phyloP scores from a whole-genome alignment of 768 basidiomycete genomes.

The Piloderma croceum region DNA sequence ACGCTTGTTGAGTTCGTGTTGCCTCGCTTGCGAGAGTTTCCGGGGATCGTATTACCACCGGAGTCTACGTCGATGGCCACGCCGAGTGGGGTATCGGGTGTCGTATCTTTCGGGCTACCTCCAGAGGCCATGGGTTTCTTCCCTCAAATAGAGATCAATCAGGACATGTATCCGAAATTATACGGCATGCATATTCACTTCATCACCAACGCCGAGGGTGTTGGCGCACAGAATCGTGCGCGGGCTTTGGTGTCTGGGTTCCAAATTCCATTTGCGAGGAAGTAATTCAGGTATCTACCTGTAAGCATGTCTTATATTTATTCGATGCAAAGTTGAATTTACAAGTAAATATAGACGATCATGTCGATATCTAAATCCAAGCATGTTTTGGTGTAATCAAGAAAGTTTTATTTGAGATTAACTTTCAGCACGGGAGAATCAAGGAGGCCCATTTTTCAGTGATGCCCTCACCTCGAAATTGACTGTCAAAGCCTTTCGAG shows the following conservation, averaged over 20 bases:
- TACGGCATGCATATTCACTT: slow-evolving; percentile 95
- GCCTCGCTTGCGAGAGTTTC: slow-evolving; percentile 89
- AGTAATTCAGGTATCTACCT: slow-evolving; percentile 16
- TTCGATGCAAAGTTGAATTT: too few relatives aligned
- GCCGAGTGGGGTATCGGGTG: slow-evolving; percentile 76
- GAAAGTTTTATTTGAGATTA: not conserved
- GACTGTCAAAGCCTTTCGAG: too few relatives aligned
- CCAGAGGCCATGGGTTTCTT: slow-evolving; percentile 84
- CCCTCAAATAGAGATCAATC: slow-evolving; percentile 93
- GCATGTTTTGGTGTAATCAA: slow-evolving; percentile 1
- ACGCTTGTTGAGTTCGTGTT: slow-evolving; percentile 90
- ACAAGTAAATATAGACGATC: slow-evolving; percentile 2
- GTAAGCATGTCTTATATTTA: not conserved
- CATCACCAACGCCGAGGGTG: slow-evolving; percentile 79
- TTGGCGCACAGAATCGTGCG: slow-evolving; percentile 87
- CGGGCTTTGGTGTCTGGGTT: slow-evolving; percentile 85
- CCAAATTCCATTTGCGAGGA: slow-evolving; percentile 79
- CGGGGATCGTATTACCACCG: slow-evolving; percentile 75
- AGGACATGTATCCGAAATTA: slow-evolving; percentile 79
- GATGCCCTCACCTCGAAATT: too few relatives aligned
- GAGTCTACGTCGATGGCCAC: slow-evolving; percentile 63
- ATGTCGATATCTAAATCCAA: slow-evolving; percentile 6
- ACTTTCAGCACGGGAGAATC: too few relatives aligned
- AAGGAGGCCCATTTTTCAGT: too few relatives aligned
- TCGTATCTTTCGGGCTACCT: slow-evolving; percentile 84